Conservation (phyloP, 495 filamentous ascomycete genomes). For the Pyronema domesticum region DNA sequence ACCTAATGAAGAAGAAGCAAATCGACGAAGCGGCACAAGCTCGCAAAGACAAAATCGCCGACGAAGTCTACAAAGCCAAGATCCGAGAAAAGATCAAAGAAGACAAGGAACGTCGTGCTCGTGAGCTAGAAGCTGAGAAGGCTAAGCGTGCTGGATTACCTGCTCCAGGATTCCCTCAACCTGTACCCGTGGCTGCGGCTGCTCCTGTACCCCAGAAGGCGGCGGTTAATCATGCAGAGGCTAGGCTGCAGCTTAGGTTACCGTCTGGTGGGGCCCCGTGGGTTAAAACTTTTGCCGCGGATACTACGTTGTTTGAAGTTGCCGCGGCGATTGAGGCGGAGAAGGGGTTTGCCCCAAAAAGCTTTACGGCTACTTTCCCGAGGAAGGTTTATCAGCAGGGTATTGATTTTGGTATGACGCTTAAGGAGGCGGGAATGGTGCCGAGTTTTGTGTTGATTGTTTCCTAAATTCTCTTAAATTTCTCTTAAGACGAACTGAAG, state of each 20-base stretch:
- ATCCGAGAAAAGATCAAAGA: slow-evolving; percentile 85
- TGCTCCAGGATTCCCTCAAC: slow-evolving; percentile 1
- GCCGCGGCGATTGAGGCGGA: slow-evolving; percentile 45
- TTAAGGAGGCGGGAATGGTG: slow-evolving; percentile 80
- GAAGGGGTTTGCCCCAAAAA: slow-evolving; percentile 39
- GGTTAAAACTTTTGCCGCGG: slow-evolving; percentile 64
- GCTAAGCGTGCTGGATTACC: slow-evolving; percentile 61
- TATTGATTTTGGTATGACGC: slow-evolving; percentile 70
- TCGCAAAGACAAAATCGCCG: slow-evolving; percentile 68
- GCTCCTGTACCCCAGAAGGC: slow-evolving; percentile 37
- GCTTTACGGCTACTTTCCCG: slow-evolving; percentile 73
- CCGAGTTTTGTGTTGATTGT: slow-evolving; percentile 78
- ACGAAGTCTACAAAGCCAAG: slow-evolving; percentile 68
- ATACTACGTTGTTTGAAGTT: slow-evolving; percentile 88
- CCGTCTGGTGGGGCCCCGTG: slow-evolving; percentile 39
- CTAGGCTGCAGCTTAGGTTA: slow-evolving; percentile 67
- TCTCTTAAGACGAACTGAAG: no score
- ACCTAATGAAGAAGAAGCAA: slow-evolving; percentile 68
- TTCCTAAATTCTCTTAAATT: slow-evolving; percentile 27
- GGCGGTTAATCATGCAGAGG: slow-evolving; percentile 48
- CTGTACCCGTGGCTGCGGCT: slow-evolving; percentile 18
- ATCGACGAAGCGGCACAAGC: slow-evolving; percentile 76
- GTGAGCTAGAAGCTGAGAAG: slow-evolving; percentile 67
- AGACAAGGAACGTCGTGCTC: slow-evolving; percentile 67
- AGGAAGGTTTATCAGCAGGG: slow-evolving; percentile 57